These are phyloP conservation scores for Sarocladiaceae sp. DNA, from an alignment of 2,329 filamentous ascomycete genomes.

Conservation along the genomic window DNA sequence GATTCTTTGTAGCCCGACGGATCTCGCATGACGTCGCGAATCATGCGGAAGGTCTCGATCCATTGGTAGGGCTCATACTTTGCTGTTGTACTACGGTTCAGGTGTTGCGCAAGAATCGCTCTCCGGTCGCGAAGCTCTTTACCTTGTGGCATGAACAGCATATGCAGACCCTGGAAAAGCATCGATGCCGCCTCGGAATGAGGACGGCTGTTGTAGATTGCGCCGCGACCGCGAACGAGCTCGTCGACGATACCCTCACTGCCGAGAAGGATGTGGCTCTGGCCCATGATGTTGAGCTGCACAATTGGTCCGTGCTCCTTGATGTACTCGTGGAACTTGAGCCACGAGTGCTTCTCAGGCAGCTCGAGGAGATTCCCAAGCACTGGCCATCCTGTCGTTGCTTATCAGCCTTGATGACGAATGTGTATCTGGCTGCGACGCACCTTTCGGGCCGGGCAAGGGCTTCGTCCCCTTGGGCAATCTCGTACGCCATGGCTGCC, in stretches of 20 bases:
- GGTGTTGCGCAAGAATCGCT: background rate
- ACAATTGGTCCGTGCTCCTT: conserved; percentile 8
- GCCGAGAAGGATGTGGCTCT: conserved; percentile 9
- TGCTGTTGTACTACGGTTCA: background rate
- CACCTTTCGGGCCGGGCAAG: conserved; percentile 4
- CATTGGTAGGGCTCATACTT: conserved; percentile 8
- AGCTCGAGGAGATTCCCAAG: conserved; percentile 2
- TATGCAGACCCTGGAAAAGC: background rate
- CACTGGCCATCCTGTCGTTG: background rate
- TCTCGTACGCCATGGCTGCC: background rate
- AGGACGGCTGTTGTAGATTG: conserved; percentile 7
- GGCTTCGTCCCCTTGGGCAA: background rate
- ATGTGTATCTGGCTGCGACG: background rate
- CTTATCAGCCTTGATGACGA: background rate
- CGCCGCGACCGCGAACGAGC: conserved; percentile 3
- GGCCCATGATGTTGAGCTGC: conserved; percentile 9
- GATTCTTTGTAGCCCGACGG: conserved; percentile 2
- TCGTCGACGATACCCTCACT: conserved; percentile 3
- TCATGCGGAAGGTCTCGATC: conserved; percentile 6
- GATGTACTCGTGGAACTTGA: conserved; percentile 9
- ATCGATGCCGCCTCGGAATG: conserved; percentile 3
- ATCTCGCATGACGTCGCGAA: background rate
- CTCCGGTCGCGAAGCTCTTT: background rate
- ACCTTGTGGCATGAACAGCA: conserved; percentile 3
- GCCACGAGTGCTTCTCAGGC: background rate